Evolutionary conservation across 768 basidiomycete genomes (phyloP), one percentile per base, ranked within the genome.

Genomic region (Boletus pseudo-olivaceus): DNA sequence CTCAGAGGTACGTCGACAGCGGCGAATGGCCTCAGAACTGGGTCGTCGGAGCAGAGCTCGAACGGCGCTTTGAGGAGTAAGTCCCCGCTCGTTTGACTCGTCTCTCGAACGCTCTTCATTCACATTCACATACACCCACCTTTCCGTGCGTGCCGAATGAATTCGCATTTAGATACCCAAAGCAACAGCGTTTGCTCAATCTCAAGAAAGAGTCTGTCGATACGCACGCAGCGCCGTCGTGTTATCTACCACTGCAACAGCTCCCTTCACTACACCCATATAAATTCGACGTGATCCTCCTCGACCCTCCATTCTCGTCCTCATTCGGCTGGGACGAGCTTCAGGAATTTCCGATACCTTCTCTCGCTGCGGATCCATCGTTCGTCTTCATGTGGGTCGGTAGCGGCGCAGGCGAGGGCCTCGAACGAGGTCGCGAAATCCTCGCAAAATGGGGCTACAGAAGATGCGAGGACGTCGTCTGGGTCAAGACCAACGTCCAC

Each of bases 311-410:
- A 0, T 91, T 88, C 67, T 90, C 87, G 0, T 89, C 90, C 1
- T 84, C 87, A 0, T 92, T 91, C 64, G 81, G 87, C 5, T 98
- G 92, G 92, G 84, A 88, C 37, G 78, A 90, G 37, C 82, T 96
- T 8, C 84, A 90, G 47, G 82, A 87, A 29, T 75, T 98, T 0
- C 93, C 93, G 0, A 77, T 98, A 38, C 84, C 92, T 3, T 74
- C 81, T 23, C 79, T 97, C 32, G 90, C 93, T 0, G 87, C 91
- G 0, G 96, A 96, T 62, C 96, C 95, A 0, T 88, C 88, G 23
- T 99, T 98, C 62, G 79, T 98, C 12, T 94, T 96, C 68, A 76
- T 99, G 51, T 98, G 96, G 96, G 93, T 97, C 1, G 97, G 97
- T 6, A 86, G 84, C 57, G 93, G 93, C 3, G 88, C 89, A 7